phyloP scores from a whole-genome alignment of 108 stramenopile species.

The Pseudonitzschia delicatissima region DNA sequence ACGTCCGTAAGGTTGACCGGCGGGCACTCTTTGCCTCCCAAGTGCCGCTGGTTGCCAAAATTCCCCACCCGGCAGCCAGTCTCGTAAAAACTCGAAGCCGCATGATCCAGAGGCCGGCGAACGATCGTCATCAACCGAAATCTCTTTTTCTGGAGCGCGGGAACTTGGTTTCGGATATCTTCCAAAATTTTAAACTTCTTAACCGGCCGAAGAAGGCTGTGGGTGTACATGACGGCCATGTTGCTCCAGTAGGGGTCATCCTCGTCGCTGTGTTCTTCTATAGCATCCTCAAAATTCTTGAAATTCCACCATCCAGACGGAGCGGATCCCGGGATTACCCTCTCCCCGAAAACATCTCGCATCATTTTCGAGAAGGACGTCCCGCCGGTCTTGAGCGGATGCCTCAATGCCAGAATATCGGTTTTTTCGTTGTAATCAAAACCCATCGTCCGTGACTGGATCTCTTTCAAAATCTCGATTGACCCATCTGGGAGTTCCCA shows the following conservation, averaged over 20 bases:
- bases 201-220: neutral
- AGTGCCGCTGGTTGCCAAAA: neutral
- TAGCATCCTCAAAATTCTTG: neutral
- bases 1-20: neutral
- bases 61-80: neutral
- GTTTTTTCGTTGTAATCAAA: neutral
- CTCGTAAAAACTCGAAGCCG: conserved; percentile 2
- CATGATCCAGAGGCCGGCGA: neutral
- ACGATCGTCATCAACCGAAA: conserved; percentile 12
- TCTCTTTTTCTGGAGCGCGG: neutral
- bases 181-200: neutral
- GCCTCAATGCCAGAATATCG: neutral
- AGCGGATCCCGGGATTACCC: neutral
- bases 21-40: neutral
- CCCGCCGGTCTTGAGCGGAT: conserved; percentile 5
- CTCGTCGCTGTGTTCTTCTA: neutral
- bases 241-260: neutral
- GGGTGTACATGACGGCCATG: neutral
- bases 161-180: neutral
- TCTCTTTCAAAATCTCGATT: neutral
- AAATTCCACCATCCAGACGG: neutral
- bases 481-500: neutral
- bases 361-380: conserved; percentile 2
- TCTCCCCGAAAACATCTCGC: neutral
- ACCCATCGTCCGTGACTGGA: neutral